A percentile compares a stretch with the other conserved stretches of the same genome.
Conservation (phyloP, 2,329 filamentous ascomycete genomes). For the Diplodia intermedia region DNA sequence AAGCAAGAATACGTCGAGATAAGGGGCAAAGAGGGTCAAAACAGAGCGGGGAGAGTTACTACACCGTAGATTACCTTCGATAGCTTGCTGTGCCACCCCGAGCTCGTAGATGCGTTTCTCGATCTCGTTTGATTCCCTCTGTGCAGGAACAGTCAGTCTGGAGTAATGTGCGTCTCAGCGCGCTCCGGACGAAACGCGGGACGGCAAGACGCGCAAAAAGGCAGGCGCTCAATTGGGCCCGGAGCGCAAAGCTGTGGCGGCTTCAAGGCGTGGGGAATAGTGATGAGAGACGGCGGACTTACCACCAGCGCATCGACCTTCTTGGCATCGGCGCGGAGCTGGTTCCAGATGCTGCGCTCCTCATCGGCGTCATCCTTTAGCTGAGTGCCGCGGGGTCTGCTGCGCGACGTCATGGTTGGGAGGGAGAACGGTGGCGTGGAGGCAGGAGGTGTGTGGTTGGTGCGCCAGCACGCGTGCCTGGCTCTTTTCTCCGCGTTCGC, state of each 20-base stretch:
- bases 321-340: slow-evolving; percentile 54
- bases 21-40: not conserved
- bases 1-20: not conserved
- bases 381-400: slow-evolving; percentile 51
- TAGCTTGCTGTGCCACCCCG: slow-evolving; percentile 26
- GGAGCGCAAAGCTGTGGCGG: not conserved
- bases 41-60: not conserved
- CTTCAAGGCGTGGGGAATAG: not conserved
- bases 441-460: slow-evolving; percentile 1
- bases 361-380: slow-evolving; percentile 59
- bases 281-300: slow-evolving; percentile 38
- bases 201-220: not conserved
- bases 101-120: slow-evolving; percentile 33
- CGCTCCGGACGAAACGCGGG: not conserved
- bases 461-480: slow-evolving; percentile 22
- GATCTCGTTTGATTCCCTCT: slow-evolving; percentile 32
- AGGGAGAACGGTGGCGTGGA: slow-evolving; percentile 1
- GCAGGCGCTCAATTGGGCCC: not conserved
- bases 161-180: not conserved
- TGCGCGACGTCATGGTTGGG: slow-evolving; percentile 54
- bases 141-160: not conserved
- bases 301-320: slow-evolving; percentile 57
- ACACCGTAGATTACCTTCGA: slow-evolving; percentile 21
- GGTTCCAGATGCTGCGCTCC: slow-evolving; percentile 58
- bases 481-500: slow-evolving; percentile 29